A percentile compares a stretch with the other conserved stretches of the same genome.
phyloP scores from a whole-genome alignment of 352 stramenopile species.

The Pythium sukuiense region DNA sequence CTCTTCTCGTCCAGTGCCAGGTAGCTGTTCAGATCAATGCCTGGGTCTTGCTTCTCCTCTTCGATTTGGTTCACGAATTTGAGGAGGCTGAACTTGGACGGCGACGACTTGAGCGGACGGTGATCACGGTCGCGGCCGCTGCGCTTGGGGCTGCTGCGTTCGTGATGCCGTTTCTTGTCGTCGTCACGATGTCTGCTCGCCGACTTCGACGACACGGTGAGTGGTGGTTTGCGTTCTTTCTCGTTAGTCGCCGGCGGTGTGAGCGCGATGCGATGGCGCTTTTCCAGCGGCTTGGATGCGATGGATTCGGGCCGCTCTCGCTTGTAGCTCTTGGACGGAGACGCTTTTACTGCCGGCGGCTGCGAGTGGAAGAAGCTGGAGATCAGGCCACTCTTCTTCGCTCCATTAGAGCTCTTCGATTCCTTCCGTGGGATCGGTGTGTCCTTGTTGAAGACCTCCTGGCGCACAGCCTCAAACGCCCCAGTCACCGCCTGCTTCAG shows the following conservation, averaged over 20 bases:
- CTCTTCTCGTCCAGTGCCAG: constrained; percentile 2
- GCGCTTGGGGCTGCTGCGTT: neutral
- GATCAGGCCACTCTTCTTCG: neutral
- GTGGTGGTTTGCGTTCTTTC: neutral
- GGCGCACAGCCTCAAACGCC: constrained; percentile 15
- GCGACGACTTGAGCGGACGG: neutral
- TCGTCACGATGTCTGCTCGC: neutral
- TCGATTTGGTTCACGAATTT: constrained; percentile 13
- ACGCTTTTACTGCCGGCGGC: neutral
- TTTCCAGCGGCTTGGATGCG: constrained; percentile 5
- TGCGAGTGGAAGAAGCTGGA: neutral
- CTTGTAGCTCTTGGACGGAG: neutral
- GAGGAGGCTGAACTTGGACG: constrained; percentile 11
- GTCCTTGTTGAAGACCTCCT: constrained; percentile 10
- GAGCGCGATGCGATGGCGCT: constrained; percentile 25
- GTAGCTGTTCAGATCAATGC: constrained; percentile 14
- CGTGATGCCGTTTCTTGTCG: neutral
- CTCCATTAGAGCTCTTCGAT: neutral
- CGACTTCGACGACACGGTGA: neutral
- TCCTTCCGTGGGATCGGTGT: neutral
- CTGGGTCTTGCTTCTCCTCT: constrained; percentile 9
- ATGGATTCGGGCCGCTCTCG: neutral
- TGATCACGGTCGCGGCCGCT: neutral
- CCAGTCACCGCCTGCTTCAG: constrained; percentile 40
- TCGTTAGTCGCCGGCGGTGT: constrained; percentile 16